phyloP scores from a whole-genome alignment of 352 stramenopile species.

The Phytophthora hybrid region DNA sequence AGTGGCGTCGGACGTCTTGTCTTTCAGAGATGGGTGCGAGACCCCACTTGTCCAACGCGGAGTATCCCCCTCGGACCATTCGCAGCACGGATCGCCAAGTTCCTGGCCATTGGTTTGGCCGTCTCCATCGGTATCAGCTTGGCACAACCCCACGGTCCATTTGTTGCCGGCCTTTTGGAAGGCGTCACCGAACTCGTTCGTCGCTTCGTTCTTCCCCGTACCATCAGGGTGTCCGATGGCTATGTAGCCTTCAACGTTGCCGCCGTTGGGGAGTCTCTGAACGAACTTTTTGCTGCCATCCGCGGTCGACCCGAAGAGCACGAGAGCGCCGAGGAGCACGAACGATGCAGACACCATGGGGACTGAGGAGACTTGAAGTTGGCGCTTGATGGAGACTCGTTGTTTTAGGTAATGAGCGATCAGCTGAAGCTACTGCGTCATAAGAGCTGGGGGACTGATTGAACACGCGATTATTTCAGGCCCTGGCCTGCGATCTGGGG shows the following conservation, averaged over 20 bases:
- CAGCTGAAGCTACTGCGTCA: background rate
- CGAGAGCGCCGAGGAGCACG: background rate
- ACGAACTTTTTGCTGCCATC: constrained; percentile 14
- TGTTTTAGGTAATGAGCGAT: background rate
- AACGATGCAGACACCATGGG: constrained; percentile 15
- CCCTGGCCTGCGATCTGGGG: background rate
- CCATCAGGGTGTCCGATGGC: constrained; percentile 11
- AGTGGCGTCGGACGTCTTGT: constrained; percentile 2
- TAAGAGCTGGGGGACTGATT: background rate
- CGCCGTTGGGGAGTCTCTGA: constrained; percentile 5
- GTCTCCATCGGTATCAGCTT: constrained; percentile 18
- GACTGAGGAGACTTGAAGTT: background rate
- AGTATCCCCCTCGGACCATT: background rate
- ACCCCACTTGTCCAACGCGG: constrained; percentile 11
- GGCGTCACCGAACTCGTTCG: constrained; percentile 5
- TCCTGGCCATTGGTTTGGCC: constrained; percentile 16
- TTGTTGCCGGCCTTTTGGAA: constrained; percentile 13
- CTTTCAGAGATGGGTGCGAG: constrained; percentile 11
- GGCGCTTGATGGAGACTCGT: background rate
- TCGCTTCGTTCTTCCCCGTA: constrained; percentile 7
- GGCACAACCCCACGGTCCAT: constrained; percentile 10
- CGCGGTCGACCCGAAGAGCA: background rate
- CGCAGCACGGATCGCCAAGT: constrained; percentile 11
- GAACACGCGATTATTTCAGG: background rate
- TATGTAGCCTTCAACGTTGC: constrained; percentile 1